Evolutionary conservation across 2,329 filamentous ascomycete species (phyloP).

Genomic region (Cordyceps sp.): DNA sequence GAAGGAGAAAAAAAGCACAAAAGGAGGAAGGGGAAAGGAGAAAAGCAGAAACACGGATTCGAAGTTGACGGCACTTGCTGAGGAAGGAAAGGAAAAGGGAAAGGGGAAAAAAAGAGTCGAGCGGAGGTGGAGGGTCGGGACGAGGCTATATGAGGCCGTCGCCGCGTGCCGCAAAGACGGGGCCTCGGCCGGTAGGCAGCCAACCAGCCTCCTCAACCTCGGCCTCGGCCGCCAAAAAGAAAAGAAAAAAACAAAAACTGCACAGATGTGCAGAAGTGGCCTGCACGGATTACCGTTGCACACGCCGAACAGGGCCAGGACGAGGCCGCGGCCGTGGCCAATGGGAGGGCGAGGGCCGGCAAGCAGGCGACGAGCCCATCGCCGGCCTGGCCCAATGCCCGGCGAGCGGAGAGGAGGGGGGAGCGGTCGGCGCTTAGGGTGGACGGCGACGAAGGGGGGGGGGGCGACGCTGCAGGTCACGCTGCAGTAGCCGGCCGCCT

Average conservation of each 20-base stretch:
- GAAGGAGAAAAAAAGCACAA: slow-evolving; percentile 10
- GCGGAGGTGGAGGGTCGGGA: slow-evolving; percentile 1
- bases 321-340: too few species aligned
- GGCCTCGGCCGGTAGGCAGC: background rate
- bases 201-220: background rate
- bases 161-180: background rate
- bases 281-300: too few species aligned
- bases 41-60: slow-evolving; percentile 26
- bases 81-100: slow-evolving; percentile 29
- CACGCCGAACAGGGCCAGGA: too few species aligned
- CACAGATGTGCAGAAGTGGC: too few species aligned
- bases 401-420: background rate
- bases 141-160: background rate
- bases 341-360: background rate
- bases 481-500: too few species aligned
- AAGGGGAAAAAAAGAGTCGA: slow-evolving; percentile 11
- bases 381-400: background rate
- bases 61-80: slow-evolving; percentile 46
- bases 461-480: too few species aligned
- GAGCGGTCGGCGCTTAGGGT: too few species aligned
- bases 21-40: slow-evolving; percentile 15
- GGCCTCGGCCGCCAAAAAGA: background rate
- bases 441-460: too few species aligned
- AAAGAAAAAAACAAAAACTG: background rate
- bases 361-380: background rate